A percentile compares a stretch with the other conserved stretches of the same genome.
These are phyloP conservation scores for Coemansia sp. DNA, from an alignment of 192 early-diverging fungal genomes.

Conservation along the genomic window DNA sequence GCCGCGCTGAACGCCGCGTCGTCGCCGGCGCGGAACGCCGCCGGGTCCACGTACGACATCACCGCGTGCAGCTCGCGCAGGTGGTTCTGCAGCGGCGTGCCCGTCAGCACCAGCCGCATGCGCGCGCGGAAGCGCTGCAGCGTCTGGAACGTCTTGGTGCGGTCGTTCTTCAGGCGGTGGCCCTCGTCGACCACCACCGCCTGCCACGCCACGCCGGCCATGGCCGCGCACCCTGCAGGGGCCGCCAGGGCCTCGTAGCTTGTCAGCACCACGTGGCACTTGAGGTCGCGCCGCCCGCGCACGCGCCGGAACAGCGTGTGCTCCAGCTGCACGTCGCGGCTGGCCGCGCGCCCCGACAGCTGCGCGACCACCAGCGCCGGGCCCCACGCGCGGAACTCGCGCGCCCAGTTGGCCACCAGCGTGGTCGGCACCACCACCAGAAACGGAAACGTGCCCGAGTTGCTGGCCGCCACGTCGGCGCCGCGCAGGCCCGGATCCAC, in stretches of 20 bases:
- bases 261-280: constrained; percentile 90
- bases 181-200: constrained; percentile 92
- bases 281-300: constrained; percentile 39
- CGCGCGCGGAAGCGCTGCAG: constrained; percentile 70
- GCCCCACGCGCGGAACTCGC: constrained; percentile 90
- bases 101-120: constrained; percentile 90
- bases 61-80: constrained; percentile 82
- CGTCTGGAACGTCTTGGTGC: constrained; percentile 78
- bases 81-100: constrained; percentile 95
- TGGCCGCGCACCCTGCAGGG: constrained; percentile 54
- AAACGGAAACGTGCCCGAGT: constrained; percentile 82
- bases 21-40: constrained; percentile 63
- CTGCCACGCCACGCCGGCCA: constrained; percentile 73
- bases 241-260: constrained; percentile 90
- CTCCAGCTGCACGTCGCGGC: constrained; percentile 58
- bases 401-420: constrained; percentile 86
- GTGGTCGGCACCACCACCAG: constrained; percentile 92
- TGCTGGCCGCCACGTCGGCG: constrained; percentile 27
- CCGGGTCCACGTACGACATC: constrained; percentile 85
- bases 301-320: constrained; percentile 20
- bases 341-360: constrained; percentile 71
- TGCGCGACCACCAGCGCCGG: constrained; percentile 83
- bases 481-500: not conserved
- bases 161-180: constrained; percentile 91
- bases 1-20: constrained; percentile 23